Conservation (phyloP, 768 basidiomycete genomes). For the Hypholoma fasciculare region DNA sequence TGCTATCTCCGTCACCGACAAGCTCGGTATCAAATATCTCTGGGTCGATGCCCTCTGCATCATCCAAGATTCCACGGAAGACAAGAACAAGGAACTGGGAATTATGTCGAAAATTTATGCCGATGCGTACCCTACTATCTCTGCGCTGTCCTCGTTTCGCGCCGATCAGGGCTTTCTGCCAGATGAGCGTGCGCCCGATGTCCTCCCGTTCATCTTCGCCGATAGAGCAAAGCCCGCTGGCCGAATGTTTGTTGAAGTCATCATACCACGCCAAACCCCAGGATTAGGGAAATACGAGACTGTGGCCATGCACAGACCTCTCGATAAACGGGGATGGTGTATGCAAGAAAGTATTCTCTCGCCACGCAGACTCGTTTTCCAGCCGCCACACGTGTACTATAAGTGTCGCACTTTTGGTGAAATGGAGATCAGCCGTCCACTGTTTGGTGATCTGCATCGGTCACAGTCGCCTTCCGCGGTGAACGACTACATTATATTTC, state of each 20-base stretch:
- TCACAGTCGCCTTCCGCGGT: background rate
- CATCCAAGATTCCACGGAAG: constrained; percentile 2
- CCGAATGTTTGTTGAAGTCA: background rate
- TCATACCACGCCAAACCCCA: background rate
- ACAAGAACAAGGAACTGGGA: background rate
- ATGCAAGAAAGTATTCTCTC: constrained; percentile 10
- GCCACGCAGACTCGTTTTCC: constrained; percentile 3
- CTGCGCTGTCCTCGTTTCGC: background rate
- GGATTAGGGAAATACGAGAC: background rate
- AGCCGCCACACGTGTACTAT: constrained; percentile 6
- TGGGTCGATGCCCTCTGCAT: constrained; percentile 7
- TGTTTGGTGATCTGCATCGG: background rate
- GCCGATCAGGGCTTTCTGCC: constrained; percentile 5
- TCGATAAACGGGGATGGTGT: constrained; percentile 9
- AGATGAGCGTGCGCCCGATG: background rate
- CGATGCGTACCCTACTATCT: constrained; percentile 4
- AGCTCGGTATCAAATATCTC: background rate
- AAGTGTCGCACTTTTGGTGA: constrained; percentile 4
- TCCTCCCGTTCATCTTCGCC: constrained; percentile 1
- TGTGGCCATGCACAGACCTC: background rate
- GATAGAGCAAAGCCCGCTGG: background rate
- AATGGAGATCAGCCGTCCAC: background rate
- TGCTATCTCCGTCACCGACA: background rate
- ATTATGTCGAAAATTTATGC: background rate
- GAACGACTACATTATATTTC: background rate